Evolutionary conservation across 192 early-diverging fungal species (phyloP).

Genomic region (Mycoemilia scoparia): DNA sequence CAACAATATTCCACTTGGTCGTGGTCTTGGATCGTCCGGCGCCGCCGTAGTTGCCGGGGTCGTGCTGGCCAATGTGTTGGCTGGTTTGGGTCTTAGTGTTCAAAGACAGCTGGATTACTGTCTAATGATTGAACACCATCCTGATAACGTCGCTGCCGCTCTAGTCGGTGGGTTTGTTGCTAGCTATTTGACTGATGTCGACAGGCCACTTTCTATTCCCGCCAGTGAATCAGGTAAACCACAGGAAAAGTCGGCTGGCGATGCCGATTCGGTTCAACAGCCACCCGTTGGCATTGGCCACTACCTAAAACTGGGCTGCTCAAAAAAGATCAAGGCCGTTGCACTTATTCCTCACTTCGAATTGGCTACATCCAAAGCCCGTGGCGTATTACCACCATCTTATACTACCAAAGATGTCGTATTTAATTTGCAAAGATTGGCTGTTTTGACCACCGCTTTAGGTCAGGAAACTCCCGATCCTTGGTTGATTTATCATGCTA

Average conservation of each 20-base stretch:
- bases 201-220: constrained; percentile 14
- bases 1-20: constrained; percentile 87
- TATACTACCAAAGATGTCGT: constrained; percentile 76
- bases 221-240: constrained; percentile 11
- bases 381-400: constrained; percentile 57
- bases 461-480: constrained; percentile 51
- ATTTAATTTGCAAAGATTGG: constrained; percentile 86
- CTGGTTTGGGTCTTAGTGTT: constrained; percentile 40
- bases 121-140: constrained; percentile 87
- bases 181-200: constrained; percentile 50
- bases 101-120: constrained; percentile 83
- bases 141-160: constrained; percentile 91
- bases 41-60: constrained; percentile 92
- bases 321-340: constrained; percentile 50
- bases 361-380: constrained; percentile 78
- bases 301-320: constrained; percentile 47
- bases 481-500: constrained; percentile 69
- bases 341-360: constrained; percentile 81
- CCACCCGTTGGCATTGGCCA: constrained; percentile 50
- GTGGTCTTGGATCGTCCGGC: constrained; percentile 93
- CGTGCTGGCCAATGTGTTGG: constrained; percentile 57
- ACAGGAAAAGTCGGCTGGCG: constrained; percentile 3
- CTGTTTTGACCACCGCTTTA: constrained; percentile 76
- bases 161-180: constrained; percentile 89
- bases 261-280: constrained; percentile 5